A percentile compares a stretch with the other conserved stretches of the same genome.
Evolutionary conservation across 1,139 yeast genomes (phyloP).

Genomic region (Trichomonascaceae sp.): DNA sequence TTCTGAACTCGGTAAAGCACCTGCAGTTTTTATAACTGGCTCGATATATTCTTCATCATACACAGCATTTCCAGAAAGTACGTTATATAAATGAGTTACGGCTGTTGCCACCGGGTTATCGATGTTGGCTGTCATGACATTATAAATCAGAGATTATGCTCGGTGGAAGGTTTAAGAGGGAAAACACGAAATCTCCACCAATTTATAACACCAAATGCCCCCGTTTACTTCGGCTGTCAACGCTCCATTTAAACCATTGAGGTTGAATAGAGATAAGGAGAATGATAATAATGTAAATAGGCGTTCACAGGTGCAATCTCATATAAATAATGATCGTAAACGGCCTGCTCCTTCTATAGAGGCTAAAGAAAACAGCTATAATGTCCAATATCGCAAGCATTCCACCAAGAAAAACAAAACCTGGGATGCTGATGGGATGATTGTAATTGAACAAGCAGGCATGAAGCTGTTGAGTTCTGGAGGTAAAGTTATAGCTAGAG

Average conservation of each 20-base stretch:
- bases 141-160: no score
- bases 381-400: slow-evolving; percentile 66
- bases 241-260: slow-evolving; percentile 7
- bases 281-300: not conserved
- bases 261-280: not conserved
- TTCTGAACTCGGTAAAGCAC: slow-evolving; percentile 11
- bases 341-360: not conserved
- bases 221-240: not conserved
- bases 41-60: slow-evolving; percentile 15
- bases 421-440: slow-evolving; percentile 90
- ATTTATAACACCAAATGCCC: not conserved
- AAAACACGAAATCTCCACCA: slow-evolving; percentile 2
- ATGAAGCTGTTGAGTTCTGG: slow-evolving; percentile 21
- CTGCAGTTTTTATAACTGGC: slow-evolving; percentile 15
- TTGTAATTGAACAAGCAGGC: slow-evolving; percentile 29
- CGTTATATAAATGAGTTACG: slow-evolving; percentile 8
- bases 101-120: slow-evolving; percentile 4
- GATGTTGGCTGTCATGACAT: not conserved
- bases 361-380: not conserved
- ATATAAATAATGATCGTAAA: not conserved
- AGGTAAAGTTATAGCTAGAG: slow-evolving; percentile 18
- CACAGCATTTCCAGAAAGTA: slow-evolving; percentile 7
- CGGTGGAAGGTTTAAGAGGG: no score
- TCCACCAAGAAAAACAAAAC: slow-evolving; percentile 77
- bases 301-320: not conserved